phyloP scores from a whole-genome alignment of 768 basidiomycete genomes.

The Amanita exitialis region DNA sequence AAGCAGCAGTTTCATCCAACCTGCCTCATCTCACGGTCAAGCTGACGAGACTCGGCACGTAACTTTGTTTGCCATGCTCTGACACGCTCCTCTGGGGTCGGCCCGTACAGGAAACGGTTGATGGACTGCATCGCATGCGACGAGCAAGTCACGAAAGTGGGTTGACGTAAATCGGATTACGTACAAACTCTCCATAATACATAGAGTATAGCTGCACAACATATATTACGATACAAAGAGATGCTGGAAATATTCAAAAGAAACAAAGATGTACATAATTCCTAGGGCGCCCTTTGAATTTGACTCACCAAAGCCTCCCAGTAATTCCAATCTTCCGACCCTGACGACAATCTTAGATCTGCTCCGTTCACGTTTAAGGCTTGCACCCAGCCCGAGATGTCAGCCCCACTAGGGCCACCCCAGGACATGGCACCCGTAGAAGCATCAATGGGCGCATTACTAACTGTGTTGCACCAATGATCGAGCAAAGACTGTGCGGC shows the following conservation, averaged over 20 bases:
- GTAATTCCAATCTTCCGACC: conserved; percentile 64
- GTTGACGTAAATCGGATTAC: conserved; percentile 6
- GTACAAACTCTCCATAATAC: not conserved
- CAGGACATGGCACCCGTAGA: conserved; percentile 44
- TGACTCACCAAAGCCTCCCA: conserved; percentile 75
- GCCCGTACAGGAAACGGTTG: conserved; percentile 92
- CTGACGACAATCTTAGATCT: conserved; percentile 36
- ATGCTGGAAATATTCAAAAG: not conserved
- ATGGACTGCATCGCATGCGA: conserved; percentile 61
- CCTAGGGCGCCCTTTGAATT: conserved; percentile 32
- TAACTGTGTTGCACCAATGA: conserved; percentile 80
- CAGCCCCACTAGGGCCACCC: conserved; percentile 47
- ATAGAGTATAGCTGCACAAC: not conserved
- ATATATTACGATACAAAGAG: conserved; percentile 1
- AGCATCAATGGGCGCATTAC: conserved; percentile 49
- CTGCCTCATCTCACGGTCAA: conserved; percentile 96
- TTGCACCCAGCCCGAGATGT: conserved; percentile 52
- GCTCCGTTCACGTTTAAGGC: conserved; percentile 27
- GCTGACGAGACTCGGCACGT: conserved; percentile 65
- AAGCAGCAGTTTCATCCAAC: conserved; percentile 34
- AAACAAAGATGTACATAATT: not conserved
- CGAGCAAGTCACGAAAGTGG: not conserved
- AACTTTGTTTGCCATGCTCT: conserved; percentile 87
- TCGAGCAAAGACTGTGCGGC: conserved; percentile 72
- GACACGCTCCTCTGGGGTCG: conserved; percentile 90